These are phyloP conservation scores for Modicella reniformis DNA, from an alignment of 371 early-diverging fungal species.

Conservation along the genomic window DNA sequence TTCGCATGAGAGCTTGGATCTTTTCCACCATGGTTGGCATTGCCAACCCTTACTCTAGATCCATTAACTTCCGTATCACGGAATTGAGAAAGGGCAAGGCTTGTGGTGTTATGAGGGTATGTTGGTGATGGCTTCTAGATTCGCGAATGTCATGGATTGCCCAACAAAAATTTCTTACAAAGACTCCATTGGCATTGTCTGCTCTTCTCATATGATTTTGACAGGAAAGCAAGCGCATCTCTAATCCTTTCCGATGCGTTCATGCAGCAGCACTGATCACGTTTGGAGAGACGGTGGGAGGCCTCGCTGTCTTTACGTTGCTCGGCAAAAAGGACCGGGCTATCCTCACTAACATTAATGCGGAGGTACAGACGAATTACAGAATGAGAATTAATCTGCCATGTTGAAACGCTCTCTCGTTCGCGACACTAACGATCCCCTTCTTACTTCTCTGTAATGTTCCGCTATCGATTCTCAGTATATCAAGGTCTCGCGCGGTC, in stretches of 20 bases:
- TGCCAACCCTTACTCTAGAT: conserved; percentile 47
- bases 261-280: conserved; percentile 69
- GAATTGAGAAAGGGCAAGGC: conserved; percentile 51
- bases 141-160: too few species aligned
- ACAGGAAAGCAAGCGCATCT: conserved; percentile 43
- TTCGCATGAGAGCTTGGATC: conserved; percentile 48
- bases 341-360: conserved; percentile 58
- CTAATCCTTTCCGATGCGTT: conserved; percentile 56
- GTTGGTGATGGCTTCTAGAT: not conserved
- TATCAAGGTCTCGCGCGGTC: conserved; percentile 49
- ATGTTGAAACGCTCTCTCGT: too few species aligned
- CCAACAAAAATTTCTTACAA: too few species aligned
- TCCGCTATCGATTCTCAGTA: conserved; percentile 19
- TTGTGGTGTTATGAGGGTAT: conserved; percentile 53
- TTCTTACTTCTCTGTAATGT: not conserved
- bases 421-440: not conserved
- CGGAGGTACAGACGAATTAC: conserved; percentile 59
- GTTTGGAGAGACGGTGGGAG: conserved; percentile 70
- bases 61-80: conserved; percentile 53
- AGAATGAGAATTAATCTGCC: too few species aligned
- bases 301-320: conserved; percentile 61
- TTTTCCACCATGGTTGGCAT: conserved; percentile 43
- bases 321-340: conserved; percentile 60
- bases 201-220: not conserved
- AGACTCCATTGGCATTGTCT: not conserved